Evolutionary conservation across 2,329 filamentous ascomycete genomes (phyloP).

Genomic region (Penicillium sp.): DNA sequence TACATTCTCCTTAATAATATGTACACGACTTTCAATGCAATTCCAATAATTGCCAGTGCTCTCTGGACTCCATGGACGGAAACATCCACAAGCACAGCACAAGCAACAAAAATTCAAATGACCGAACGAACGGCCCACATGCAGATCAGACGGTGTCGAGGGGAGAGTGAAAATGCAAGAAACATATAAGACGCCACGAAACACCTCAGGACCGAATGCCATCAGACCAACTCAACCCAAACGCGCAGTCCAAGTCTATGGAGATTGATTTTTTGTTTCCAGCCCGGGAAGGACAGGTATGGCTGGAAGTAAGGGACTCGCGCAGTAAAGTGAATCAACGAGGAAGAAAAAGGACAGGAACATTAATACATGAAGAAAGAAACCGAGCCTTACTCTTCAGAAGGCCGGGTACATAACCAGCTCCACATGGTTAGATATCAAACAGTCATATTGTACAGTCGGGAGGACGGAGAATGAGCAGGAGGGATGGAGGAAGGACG

Average conservation of each 20-base stretch:
- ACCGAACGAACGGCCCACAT: constrained; percentile 15
- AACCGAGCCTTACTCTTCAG: constrained; percentile 20
- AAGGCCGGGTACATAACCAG: constrained; percentile 31
- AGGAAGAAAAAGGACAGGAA: constrained; percentile 9
- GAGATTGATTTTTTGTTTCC: constrained; percentile 12
- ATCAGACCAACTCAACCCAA: constrained; percentile 26
- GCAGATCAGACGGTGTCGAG: constrained; percentile 29
- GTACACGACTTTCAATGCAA: constrained; percentile 19
- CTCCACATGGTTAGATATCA: constrained; percentile 42
- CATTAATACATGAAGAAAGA: constrained; percentile 32
- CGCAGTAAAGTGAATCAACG: background rate
- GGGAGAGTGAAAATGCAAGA: constrained; percentile 35
- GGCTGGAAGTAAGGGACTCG: constrained; percentile 4
- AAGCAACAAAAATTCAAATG: constrained; percentile 13
- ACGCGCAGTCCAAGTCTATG: constrained; percentile 25
- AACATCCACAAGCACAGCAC: constrained; percentile 3
- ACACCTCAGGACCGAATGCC: constrained; percentile 30
- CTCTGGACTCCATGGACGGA: background rate
- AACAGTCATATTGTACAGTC: constrained; percentile 46
- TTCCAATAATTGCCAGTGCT: background rate
- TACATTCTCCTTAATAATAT: constrained; percentile 19
- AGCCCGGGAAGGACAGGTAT: background rate
- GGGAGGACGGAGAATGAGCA: constrained; percentile 35
- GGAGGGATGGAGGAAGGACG: constrained; percentile 16
- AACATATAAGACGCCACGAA: constrained; percentile 25